Conservation (phyloP, 2,329 filamentous ascomycete species). For the Mycosphaerella sp. region DNA sequence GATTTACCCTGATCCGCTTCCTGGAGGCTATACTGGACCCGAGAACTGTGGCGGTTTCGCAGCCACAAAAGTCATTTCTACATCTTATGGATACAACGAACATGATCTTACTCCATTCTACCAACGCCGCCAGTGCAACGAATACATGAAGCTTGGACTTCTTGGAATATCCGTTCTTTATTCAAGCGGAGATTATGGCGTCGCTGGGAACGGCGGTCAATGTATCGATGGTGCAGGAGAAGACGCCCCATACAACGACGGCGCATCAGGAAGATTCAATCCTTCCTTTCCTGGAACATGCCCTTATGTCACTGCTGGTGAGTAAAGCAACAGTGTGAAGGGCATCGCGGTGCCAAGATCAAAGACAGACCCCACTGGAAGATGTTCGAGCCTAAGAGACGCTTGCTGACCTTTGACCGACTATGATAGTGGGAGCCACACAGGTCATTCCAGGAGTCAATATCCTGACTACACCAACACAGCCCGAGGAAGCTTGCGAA, state of each 20-base stretch:
- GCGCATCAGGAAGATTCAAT: conserved; percentile 38
- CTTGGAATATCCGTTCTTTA: conserved; percentile 46
- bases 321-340: too few relatives aligned
- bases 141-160: conserved; percentile 53
- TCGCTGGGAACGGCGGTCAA: conserved; percentile 25
- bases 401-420: too few relatives aligned
- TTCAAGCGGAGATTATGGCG: conserved; percentile 46
- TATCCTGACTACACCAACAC: conserved; percentile 20
- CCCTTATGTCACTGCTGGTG: conserved; percentile 32
- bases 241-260: conserved; percentile 24
- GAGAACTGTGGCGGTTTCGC: conserved; percentile 43
- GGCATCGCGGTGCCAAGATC: too few relatives aligned
- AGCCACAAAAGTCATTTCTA: conserved; percentile 50
- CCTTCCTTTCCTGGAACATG: conserved; percentile 40
- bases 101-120: conserved; percentile 43
- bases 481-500: conserved; percentile 44
- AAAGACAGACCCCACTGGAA: too few relatives aligned
- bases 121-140: conserved; percentile 48
- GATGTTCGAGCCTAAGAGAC: too few relatives aligned
- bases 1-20: conserved; percentile 41
- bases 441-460: conserved; percentile 21
- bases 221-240: conserved; percentile 19
- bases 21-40: conserved; percentile 35
- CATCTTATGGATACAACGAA: conserved; percentile 46
- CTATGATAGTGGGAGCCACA: conserved; percentile 44